These are phyloP conservation scores for Pleurostoma richardsiae DNA, from an alignment of 2,329 filamentous ascomycete species.

Conservation along the genomic window DNA sequence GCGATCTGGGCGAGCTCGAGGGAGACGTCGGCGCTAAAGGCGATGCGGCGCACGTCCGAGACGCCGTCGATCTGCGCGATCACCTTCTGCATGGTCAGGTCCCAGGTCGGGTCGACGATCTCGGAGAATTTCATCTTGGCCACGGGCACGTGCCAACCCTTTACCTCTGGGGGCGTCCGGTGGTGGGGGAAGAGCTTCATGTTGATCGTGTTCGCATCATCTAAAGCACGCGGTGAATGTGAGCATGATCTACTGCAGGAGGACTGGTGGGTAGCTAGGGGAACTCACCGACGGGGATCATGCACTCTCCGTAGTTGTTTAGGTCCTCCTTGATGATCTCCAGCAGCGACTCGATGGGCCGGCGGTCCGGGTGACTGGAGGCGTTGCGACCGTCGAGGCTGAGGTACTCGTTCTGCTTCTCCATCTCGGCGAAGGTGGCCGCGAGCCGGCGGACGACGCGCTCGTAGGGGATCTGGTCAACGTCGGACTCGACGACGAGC, in stretches of 20 bases:
- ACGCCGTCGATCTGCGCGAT: slow-evolving; percentile 87
- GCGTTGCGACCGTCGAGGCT: slow-evolving; percentile 50
- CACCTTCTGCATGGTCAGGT: slow-evolving; percentile 73
- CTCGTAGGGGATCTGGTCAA: slow-evolving; percentile 74
- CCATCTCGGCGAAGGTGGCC: slow-evolving; percentile 78
- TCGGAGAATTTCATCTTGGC: slow-evolving; percentile 60
- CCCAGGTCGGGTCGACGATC: slow-evolving; percentile 65
- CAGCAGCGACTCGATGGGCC: slow-evolving; percentile 77
- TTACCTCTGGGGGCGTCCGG: slow-evolving; percentile 68
- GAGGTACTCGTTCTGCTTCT: slow-evolving; percentile 85
- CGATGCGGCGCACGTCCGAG: slow-evolving; percentile 82
- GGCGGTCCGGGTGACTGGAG: slow-evolving; percentile 40
- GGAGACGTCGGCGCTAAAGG: slow-evolving; percentile 79
- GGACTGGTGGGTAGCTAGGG: slow-evolving; percentile 2
- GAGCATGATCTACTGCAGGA: background rate
- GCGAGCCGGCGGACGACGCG: slow-evolving; percentile 83
- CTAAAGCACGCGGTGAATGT: slow-evolving; percentile 31
- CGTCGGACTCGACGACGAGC: slow-evolving; percentile 63
- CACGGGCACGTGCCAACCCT: slow-evolving; percentile 87
- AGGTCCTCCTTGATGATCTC: slow-evolving; percentile 80
- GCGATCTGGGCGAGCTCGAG: slow-evolving; percentile 81
- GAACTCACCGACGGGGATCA: slow-evolving; percentile 84
- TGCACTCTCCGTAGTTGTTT: slow-evolving; percentile 96
- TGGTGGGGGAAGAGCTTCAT: slow-evolving; percentile 92
- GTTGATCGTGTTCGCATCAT: slow-evolving; percentile 91